Evolutionary conservation across 306 rosid genomes (phyloP).

Genomic region (Pueraria montana): DNA sequence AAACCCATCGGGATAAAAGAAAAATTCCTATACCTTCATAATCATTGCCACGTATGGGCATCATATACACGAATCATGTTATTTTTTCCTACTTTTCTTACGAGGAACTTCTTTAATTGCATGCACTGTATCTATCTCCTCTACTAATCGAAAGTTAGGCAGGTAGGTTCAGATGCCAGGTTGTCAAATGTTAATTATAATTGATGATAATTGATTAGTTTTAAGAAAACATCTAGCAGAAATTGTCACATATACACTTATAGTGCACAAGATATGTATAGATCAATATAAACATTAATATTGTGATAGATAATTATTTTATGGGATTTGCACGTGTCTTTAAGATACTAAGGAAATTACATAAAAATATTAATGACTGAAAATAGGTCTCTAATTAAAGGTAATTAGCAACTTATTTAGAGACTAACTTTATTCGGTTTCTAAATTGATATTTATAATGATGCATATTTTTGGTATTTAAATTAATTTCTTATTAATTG

Average conservation of each 20-base stretch:
- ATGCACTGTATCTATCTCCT: neutral
- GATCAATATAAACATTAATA: neutral
- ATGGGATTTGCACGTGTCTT: neutral
- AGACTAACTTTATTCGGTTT: neutral
- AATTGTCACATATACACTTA: too few relatives aligned
- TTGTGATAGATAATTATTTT: neutral
- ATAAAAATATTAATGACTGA: neutral
- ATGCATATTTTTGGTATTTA: neutral
- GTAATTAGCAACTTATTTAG: too few relatives aligned
- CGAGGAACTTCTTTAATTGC: neutral
- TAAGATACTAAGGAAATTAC: neutral
- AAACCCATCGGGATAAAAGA: neutral
- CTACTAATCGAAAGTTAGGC: neutral
- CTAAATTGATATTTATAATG: neutral
- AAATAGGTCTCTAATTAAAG: too few relatives aligned
- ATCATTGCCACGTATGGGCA: conserved; percentile 33
- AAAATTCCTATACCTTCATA: neutral
- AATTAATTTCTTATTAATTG: neutral
- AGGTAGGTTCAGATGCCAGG: conserved; percentile 23
- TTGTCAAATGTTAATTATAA: neutral
- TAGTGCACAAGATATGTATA: neutral
- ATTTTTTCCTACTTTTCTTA: neutral
- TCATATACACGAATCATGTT: neutral
- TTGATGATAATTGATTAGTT: neutral
- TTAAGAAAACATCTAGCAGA: neutral